A percentile compares a stretch with the other conserved stretches of the same genome.
phyloP scores from a whole-genome alignment of 495 filamentous ascomycete genomes.

The Arthonia radiata region DNA sequence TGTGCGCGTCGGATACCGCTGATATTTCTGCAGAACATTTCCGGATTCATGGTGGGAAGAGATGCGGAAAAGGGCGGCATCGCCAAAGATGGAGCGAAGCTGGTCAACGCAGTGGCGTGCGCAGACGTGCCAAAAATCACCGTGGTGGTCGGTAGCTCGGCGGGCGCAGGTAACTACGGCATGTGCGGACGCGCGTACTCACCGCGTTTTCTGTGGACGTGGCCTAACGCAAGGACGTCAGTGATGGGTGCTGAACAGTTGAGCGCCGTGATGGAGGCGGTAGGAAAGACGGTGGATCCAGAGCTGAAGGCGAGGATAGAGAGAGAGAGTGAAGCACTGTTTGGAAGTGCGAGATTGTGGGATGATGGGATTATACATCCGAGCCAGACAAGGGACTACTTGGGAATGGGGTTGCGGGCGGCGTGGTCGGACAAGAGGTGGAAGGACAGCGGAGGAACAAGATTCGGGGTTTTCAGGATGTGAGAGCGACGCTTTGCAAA shows the following conservation, averaged over 20 bases:
- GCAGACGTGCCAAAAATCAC: slow-evolving; percentile 95
- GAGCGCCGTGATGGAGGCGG: slow-evolving; percentile 78
- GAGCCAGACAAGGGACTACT: slow-evolving; percentile 55
- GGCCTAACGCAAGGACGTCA: slow-evolving; percentile 84
- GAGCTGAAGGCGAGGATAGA: slow-evolving; percentile 69
- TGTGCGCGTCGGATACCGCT: slow-evolving; percentile 70
- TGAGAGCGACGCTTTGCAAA: no score
- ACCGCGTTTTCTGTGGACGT: slow-evolving; percentile 84
- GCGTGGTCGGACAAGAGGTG: slow-evolving; percentile 41
- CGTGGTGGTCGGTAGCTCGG: slow-evolving; percentile 68
- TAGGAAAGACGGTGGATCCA: slow-evolving; percentile 63
- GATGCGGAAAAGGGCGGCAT: slow-evolving; percentile 89
- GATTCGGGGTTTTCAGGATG: slow-evolving; percentile 95
- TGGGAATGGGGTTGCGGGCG: slow-evolving; percentile 61
- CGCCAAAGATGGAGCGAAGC: slow-evolving; percentile 92
- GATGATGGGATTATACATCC: slow-evolving; percentile 91
- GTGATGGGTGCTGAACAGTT: slow-evolving; percentile 96
- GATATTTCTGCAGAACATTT: slow-evolving; percentile 89
- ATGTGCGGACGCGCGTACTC: slow-evolving; percentile 84
- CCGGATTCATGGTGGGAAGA: slow-evolving; percentile 88
- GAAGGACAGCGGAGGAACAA: slow-evolving; percentile 32
- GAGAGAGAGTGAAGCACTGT: slow-evolving; percentile 67
- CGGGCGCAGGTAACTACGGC: slow-evolving; percentile 56
- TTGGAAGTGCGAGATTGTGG: slow-evolving; percentile 75
- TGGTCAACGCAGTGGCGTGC: slow-evolving; percentile 88